Evolutionary conservation across 257 asterid species (phyloP).

Genomic region (Handroanthus guayacan): DNA sequence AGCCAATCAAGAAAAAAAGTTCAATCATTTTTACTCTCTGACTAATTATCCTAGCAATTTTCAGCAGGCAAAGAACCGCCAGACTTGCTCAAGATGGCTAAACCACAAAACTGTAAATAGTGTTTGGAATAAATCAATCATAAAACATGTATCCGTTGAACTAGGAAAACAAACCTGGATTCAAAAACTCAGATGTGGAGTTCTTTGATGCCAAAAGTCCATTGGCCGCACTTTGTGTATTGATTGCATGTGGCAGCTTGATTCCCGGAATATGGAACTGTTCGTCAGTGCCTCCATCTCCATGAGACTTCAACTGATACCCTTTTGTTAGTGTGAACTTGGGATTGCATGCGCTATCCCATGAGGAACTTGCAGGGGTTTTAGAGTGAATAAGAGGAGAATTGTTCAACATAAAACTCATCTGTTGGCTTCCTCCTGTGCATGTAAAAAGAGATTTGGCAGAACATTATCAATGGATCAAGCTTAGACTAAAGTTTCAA

Average conservation of each 20-base stretch:
- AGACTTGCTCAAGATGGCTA: neutral
- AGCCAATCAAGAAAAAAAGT: constrained; percentile 5
- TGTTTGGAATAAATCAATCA: neutral
- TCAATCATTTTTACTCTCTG: neutral
- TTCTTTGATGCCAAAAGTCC: constrained; percentile 46
- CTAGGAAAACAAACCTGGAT: constrained; percentile 58
- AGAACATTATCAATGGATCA: neutral
- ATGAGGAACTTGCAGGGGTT: constrained; percentile 47
- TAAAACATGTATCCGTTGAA: neutral
- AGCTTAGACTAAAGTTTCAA: neutral
- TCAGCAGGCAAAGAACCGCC: neutral
- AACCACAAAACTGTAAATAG: neutral
- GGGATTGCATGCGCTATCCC: constrained; percentile 59
- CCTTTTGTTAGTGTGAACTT: constrained; percentile 71
- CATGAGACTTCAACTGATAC: constrained; percentile 46
- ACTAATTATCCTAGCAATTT: neutral
- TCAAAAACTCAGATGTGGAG: constrained; percentile 45
- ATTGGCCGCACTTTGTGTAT: constrained; percentile 49
- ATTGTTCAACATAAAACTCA: constrained; percentile 60
- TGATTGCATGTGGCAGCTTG: constrained; percentile 44
- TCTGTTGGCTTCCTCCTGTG: constrained; percentile 62
- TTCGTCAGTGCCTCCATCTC: constrained; percentile 45
- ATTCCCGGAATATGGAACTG: constrained; percentile 47
- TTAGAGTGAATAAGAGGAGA: constrained; percentile 42
- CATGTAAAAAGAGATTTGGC: constrained; percentile 8